phyloP scores from a whole-genome alignment of 768 basidiomycete genomes.

The Leccinum subtestaceum region DNA sequence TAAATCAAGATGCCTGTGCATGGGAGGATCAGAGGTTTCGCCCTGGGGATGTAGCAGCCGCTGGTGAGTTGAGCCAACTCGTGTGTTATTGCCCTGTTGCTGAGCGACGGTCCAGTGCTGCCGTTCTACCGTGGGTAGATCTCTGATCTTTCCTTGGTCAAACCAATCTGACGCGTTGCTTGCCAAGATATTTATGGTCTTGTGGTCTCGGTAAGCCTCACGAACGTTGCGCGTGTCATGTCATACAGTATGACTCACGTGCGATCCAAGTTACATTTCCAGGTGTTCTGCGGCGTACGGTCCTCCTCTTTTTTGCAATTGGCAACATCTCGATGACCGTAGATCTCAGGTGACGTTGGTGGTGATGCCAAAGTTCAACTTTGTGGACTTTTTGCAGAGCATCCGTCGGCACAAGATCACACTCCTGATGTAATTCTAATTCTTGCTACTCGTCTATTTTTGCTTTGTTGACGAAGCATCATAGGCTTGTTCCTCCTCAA shows the following conservation, averaged over 20 bases:
- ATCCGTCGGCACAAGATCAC: conserved; percentile 56
- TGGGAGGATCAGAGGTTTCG: conserved; percentile 40
- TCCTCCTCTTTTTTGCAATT: not conserved
- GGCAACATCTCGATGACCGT: conserved; percentile 1
- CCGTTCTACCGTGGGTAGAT: conserved; percentile 56
- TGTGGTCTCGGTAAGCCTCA: conserved; percentile 46
- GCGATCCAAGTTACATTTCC: conserved; percentile 45
- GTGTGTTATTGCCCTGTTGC: not conserved
- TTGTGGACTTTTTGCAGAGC: conserved; percentile 58
- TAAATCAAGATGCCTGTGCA: conserved; percentile 38
- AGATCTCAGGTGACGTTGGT: conserved; percentile 51
- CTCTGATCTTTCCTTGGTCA: not conserved
- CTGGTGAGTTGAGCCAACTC: conserved; percentile 41
- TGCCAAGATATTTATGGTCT: conserved; percentile 58
- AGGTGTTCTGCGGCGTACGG: conserved; percentile 52
- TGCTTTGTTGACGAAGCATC: not conserved
- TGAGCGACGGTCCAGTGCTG: conserved; percentile 39
- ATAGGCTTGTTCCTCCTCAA: conserved; percentile 63
- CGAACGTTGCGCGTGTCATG: not conserved
- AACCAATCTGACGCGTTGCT: conserved; percentile 12
- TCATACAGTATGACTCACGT: conserved; percentile 5
- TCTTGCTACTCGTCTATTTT: not conserved
- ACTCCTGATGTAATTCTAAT: conserved; percentile 46
- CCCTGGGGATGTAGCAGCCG: conserved; percentile 57
- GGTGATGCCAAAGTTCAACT: conserved; percentile 61